Evolutionary conservation across 768 basidiomycete genomes (phyloP).

Genomic region (Rhodocollybia butyracea): DNA sequence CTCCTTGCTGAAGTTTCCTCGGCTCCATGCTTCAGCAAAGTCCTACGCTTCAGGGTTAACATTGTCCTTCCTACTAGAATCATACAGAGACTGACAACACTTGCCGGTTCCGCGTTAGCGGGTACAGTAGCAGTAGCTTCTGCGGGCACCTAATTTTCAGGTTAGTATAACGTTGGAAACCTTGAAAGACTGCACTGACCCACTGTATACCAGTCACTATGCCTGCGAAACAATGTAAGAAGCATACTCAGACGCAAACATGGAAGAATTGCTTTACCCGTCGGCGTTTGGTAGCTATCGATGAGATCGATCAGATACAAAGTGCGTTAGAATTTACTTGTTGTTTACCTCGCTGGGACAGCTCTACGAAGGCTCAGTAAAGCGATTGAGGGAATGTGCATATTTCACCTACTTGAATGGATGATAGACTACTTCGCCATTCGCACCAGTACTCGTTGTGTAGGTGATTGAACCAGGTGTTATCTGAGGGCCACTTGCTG

Average conservation of each 20-base stretch:
- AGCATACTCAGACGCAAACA: background rate
- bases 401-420: slow-evolving; percentile 60
- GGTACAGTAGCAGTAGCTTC: slow-evolving; percentile 41
- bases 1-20: slow-evolving; percentile 35
- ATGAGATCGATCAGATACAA: background rate
- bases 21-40: slow-evolving; percentile 55
- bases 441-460: slow-evolving; percentile 57
- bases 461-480: slow-evolving; percentile 70
- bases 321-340: background rate
- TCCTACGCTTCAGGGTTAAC: slow-evolving; percentile 38
- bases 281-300: slow-evolving; percentile 66
- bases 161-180: too few relatives aligned
- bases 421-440: slow-evolving; percentile 66
- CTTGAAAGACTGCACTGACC: slow-evolving; percentile 74
- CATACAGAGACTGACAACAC: slow-evolving; percentile 35
- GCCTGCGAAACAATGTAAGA: slow-evolving; percentile 30
- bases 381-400: slow-evolving; percentile 14
- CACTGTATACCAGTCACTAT: slow-evolving; percentile 62
- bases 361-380: slow-evolving; percentile 42
- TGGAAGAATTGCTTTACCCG: slow-evolving; percentile 1
- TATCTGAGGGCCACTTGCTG: slow-evolving; percentile 41
- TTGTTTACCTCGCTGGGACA: slow-evolving; percentile 64
- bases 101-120: slow-evolving; percentile 56
- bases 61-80: background rate
- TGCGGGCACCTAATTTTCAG: too few relatives aligned